Base-by-base conservation (phyloP, 1,139 yeast genomes). In the Casaregolazyma suthepensis region DNA sequence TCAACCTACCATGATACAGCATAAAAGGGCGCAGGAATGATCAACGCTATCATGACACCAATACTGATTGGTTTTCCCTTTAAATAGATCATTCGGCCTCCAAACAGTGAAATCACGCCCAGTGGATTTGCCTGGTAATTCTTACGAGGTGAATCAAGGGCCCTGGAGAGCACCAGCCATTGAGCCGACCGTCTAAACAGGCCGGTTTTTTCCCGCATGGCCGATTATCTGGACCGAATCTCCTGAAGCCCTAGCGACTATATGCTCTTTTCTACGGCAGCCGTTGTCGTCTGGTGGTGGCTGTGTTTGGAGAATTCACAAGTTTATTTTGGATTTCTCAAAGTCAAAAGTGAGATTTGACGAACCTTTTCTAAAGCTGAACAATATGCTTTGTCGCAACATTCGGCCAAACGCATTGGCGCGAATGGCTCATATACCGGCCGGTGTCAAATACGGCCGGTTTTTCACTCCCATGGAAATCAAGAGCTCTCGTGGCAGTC, bases 41-140 rank as follows among this genome's bases (percentile, higher is more conserved):
- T 50, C 0, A 80, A 63, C 1, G 71, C 43, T 0, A 68, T 51
- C 0, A 73, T 70, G 0, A 79, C 74, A 17, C 48, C 71, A 68
- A 47, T 71, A 60, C 29, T 80, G 77, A 53, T 63, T 57, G 56
- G 73, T 66, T 56, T 72, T 71, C 52, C 74, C 17, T 56, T 56
- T 0, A 69, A 69, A 1, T 77, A 68, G 40, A 82, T 69, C 47
- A 83, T 65, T 43, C 90, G 68, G 0, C 95, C 95, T 5, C 94
- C 94, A 54, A 80, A 71, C 3, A 84, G 67, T 66, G 78, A 86
- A 2, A 79, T 46, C 18, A 52, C 18, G 42, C 45, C 46, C 19
- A 48, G 51, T 9, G 38, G 49, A 2, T 35, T 42, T 15, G 45
- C 35, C 46, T 56, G 56, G 52, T 52, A 57, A 45, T 54, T 56